Evolutionary conservation across 768 basidiomycete genomes (phyloP), one percentile per base, ranked within the genome.

Genomic region (Kwoniella dendrophila): DNA sequence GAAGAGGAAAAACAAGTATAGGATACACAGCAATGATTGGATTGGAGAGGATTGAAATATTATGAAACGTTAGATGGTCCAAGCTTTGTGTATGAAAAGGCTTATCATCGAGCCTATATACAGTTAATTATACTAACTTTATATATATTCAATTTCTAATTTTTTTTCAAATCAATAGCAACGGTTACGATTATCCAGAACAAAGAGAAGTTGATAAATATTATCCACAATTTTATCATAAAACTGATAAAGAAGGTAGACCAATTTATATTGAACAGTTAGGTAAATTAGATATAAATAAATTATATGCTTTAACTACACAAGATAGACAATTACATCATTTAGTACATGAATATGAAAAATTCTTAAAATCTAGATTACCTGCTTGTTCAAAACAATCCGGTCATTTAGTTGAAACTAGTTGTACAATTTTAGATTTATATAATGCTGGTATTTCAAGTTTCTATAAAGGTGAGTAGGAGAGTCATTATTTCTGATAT

Each of bases 171-270:
- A 40, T 41, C n/a, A 11, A 20, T 53, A 73, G 74, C 5, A 64
- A 76, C 64, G 70, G 73, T 75, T 98, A 96, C 76, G 86, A 88
- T 54, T 97, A 94, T 80, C 85, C 84, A 58, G 93, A 96, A 80
- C 88, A 87, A 74, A 80, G 79, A 36, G 83, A 86, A 70, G 93
- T 97, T 7, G 86, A 92, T 83, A 89, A 90, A 81, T 92, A 89
- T 72, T 98, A 96, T 74, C 93, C 94, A 1, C 92, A 95, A 72
- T 96, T 85, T 80, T 96, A 97, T 79, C 95, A 98, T 82, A 94
- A 91, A 82, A 89, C 83, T 68, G 95, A 98, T 83, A 92, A 88
- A 83, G 93, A 96, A 69, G 95, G 95, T 20, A 87, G 94, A 60
- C 96, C 96, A 8, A 80, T 99, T 71, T 99, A 97, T 84, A 86